Base-by-base conservation (phyloP, 2,329 filamentous ascomycete genomes). In the Aspergillus tubingensis region DNA sequence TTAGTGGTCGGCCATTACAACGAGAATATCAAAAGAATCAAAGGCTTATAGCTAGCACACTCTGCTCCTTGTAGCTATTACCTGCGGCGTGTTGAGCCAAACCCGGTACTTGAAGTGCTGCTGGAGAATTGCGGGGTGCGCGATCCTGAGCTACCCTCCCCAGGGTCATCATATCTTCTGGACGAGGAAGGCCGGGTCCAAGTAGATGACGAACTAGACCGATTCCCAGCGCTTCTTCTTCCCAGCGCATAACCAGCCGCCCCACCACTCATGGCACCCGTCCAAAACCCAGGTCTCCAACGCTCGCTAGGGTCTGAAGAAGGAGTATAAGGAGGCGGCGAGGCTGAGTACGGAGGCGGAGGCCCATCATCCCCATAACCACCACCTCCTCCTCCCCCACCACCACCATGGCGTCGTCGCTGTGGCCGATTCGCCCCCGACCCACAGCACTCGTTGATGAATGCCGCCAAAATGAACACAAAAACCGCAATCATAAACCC, bases 271-370 rank as follows among this genome's bases (percentile, higher is more conserved):
- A 76, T 62, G 10, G 75, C 76, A 21, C 80, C 80, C 21, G 78
- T 74, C 80, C 79, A 81, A 58, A 82, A 81, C 1, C 80, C 80
- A 1, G 80, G 80, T 54, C 72, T 74, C 79, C 79, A 82, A 2
- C 74, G 71, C 7, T 60, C 61, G 53, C 59, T 57, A 43, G 66
- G 63, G 52, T 70, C 67, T 8, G 72, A 60, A 56, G 65, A 70
- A 48, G 73, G 72, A 62, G 62, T 67, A 57, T 81, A 80, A 8
- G 79, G 76, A 44, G 77, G 76, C n/a, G 77, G 76, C 38, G 75
- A 77, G 13, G 69, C 72, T 57, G 66, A 68, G 32, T 68, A 69
- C 52, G 76, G 41, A 15, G 41, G 41, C 13, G 41, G 41, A 44
- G 41, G 41, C 4, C 41, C 19, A 63, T 66, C 66, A 32, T 60